Evolutionary conservation across 306 rosid species (phyloP).

Genomic region (Quercus alba): DNA sequence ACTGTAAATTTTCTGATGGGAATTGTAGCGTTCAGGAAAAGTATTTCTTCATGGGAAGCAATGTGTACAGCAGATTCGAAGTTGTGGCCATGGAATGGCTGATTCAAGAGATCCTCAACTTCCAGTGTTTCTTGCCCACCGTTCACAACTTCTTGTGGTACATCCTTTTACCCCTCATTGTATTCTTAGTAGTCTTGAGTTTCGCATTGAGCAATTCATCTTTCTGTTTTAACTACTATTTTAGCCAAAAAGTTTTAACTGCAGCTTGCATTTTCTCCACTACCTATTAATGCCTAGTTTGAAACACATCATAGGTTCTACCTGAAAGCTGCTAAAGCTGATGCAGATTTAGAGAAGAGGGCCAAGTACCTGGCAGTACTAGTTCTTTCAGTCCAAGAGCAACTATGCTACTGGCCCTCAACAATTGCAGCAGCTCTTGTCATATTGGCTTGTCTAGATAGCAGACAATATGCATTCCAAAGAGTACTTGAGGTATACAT

Average conservation of each 20-base stretch:
- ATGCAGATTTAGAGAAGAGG: conserved; percentile 62
- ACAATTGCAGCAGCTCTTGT: conserved; percentile 94
- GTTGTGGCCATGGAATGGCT: conserved; percentile 99
- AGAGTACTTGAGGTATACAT: conserved; percentile 58
- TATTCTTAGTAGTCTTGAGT: conserved; percentile 22
- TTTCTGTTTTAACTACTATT: conserved; percentile 1
- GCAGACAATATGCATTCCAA: conserved; percentile 41
- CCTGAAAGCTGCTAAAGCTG: conserved; percentile 74
- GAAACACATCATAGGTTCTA: conserved; percentile 59
- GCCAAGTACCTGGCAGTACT: conserved; percentile 63
- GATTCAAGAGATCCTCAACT: conserved; percentile 80
- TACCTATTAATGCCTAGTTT: background rate
- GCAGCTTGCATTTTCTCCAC: conserved; percentile 2
- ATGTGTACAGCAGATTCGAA: conserved; percentile 66
- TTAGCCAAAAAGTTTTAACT: background rate
- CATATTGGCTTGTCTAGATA: conserved; percentile 66
- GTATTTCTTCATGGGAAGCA: conserved; percentile 44
- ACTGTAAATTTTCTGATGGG: conserved; percentile 25
- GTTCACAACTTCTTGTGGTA: conserved; percentile 85
- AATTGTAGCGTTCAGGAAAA: conserved; percentile 57
- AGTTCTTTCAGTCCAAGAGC: conserved; percentile 59
- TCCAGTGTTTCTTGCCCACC: conserved; percentile 81
- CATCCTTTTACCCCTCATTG: conserved; percentile 8
- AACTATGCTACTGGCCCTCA: conserved; percentile 72
- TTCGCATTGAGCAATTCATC: conserved; percentile 4